Base-by-base conservation (phyloP, 2,329 filamentous ascomycete genomes). In the Orbilia javanica region DNA sequence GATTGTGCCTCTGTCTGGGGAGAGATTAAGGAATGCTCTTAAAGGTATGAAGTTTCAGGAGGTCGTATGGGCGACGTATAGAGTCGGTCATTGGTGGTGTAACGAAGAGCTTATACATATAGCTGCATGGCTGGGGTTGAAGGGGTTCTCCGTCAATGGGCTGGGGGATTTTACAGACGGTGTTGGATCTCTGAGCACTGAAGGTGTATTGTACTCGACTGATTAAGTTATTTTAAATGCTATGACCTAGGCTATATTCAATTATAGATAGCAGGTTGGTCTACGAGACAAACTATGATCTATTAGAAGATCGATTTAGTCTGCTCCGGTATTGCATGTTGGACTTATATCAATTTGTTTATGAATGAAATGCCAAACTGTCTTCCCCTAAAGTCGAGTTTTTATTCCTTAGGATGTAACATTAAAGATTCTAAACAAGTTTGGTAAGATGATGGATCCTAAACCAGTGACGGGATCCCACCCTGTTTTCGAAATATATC, bases 401-500 rank as follows among this genome's bases (percentile, higher is more conserved):
- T 4, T 36, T 36, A 36, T 11, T 29, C 34, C n/a, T n/a, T n/a
- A n/a, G n/a, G n/a, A 72, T 25, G 36, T 53, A 27, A 75, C 71
- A 10, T 55, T 75, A 69, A 84, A 83, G 11, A 84, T 79, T 52
- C 83, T 81, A 48, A 84, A 66, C 25, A 84, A 67, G 67, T 83
- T 84, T 2, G 83, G 82, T 52, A 83, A 84, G 15, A 82, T 81
- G 7, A 83, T 83, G 2, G 83, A 82, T n/a, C 83, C 84, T 46
- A 85, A 81, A 11, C 84, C 84, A 3, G 83, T 83, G 1, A 85
- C 84, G 0, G 84, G 84, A 79, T 85, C 84, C 84, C 84, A 85
- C 0, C 85, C 84, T 76, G 22, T 22, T 11, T 44, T 22, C 4
- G 10, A 20, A 11, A 42, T 13, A 11, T 18, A 20, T 18, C 5